These are phyloP conservation scores for Pythium monospermum DNA, from an alignment of 352 stramenopile species.

Conservation along the genomic window DNA sequence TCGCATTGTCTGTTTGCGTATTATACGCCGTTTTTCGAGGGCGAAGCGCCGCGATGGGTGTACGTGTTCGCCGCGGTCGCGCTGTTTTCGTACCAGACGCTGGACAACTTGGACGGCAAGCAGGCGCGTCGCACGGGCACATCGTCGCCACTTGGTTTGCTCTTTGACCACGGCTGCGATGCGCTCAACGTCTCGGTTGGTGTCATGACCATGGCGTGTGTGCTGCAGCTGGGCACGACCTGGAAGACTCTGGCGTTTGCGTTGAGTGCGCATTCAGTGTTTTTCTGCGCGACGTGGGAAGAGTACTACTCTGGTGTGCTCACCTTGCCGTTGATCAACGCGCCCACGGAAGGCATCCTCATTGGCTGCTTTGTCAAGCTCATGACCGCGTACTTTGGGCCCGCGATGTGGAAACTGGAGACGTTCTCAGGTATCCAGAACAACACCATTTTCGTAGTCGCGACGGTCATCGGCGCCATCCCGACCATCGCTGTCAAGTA, in stretches of 20 bases:
- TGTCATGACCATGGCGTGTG: conserved; percentile 74
- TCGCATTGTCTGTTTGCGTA: conserved; percentile 63
- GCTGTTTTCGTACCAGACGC: conserved; percentile 74
- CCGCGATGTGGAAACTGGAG: conserved; percentile 70
- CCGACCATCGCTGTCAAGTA: conserved; percentile 78
- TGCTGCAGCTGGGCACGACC: conserved; percentile 68
- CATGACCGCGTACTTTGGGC: conserved; percentile 52
- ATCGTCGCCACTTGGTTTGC: conserved; percentile 71
- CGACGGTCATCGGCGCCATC: conserved; percentile 48
- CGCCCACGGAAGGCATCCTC: conserved; percentile 94
- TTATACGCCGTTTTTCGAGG: conserved; percentile 70
- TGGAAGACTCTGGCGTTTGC: conserved; percentile 77
- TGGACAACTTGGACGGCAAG: conserved; percentile 86
- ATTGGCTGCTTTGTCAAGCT: conserved; percentile 76
- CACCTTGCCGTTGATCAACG: conserved; percentile 95
- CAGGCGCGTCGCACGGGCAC: conserved; percentile 74
- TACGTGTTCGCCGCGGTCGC: conserved; percentile 52
- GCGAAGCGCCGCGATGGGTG: conserved; percentile 62
- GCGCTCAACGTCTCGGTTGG: conserved; percentile 80
- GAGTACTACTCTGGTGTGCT: conserved; percentile 94
- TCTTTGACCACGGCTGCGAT: conserved; percentile 85
- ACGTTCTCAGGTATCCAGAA: conserved; percentile 60
- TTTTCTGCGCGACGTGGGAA: conserved; percentile 88
- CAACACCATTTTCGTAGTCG: conserved; percentile 78
- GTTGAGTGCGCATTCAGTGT: conserved; percentile 72